A percentile compares a stretch with the other conserved stretches of the same genome.
Conservation (phyloP, 1,284 basidiomycete species). For the Ustilago trichophora region DNA sequence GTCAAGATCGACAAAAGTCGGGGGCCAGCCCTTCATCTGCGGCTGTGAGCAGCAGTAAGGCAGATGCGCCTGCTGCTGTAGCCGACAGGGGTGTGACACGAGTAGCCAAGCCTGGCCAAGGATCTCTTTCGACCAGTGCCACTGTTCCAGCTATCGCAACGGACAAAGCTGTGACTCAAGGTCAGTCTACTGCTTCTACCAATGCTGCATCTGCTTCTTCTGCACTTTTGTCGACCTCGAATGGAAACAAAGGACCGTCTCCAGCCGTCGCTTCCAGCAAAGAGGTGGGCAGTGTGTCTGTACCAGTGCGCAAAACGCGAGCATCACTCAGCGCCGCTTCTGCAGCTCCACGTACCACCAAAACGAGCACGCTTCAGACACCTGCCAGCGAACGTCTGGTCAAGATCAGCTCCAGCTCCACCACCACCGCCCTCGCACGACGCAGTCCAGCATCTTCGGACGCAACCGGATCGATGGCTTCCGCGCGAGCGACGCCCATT, state of each 20-base stretch:
- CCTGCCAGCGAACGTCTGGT: constrained; percentile 23
- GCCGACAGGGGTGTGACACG: constrained; percentile 7
- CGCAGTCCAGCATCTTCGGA: constrained; percentile 37
- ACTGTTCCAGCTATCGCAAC: not conserved
- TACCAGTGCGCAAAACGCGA: constrained; percentile 35
- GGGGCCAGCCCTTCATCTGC: constrained; percentile 11
- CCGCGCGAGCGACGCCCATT: constrained; percentile 28
- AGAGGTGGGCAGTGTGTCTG: constrained; percentile 13
- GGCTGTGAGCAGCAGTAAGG: no score
- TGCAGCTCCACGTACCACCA: constrained; percentile 6
- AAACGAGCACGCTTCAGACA: constrained; percentile 9
- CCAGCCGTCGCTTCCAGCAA: constrained; percentile 9
- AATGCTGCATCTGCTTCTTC: no score
- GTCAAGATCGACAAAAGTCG: constrained; percentile 43
- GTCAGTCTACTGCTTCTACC: not conserved
- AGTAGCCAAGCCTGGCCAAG: constrained; percentile 10
- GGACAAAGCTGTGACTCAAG: not conserved
- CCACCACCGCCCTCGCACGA: constrained; percentile 13
- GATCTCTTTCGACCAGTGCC: not conserved
- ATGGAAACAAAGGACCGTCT: constrained; percentile 8
- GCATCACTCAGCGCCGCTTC: constrained; percentile 30
- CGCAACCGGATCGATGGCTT: constrained; percentile 13
- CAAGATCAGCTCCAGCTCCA: constrained; percentile 15
- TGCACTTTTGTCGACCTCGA: constrained; percentile 3
- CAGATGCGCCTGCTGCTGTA: not conserved